Percentiles rank a stretch among this genome's conserved stretches.
Conservation (phyloP, 441 rosid species). For the Oxalis stricta region DNA sequence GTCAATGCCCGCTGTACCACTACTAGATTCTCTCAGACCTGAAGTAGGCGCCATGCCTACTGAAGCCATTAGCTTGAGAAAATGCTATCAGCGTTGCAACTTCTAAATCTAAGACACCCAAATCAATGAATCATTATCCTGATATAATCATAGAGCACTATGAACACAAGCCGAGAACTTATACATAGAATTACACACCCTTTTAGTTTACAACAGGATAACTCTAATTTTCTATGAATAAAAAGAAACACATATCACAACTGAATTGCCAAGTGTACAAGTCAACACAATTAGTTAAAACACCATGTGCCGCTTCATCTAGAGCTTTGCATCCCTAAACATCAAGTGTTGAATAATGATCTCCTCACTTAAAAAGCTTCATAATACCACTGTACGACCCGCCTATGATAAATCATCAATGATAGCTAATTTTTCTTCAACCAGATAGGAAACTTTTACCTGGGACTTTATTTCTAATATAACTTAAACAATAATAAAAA, state of each 20-base stretch:
- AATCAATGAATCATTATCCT: constrained; percentile 29
- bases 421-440: too few species aligned
- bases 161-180: not conserved
- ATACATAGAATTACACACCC: not conserved
- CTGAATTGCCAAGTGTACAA: not conserved
- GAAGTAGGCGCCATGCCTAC: constrained; percentile 53
- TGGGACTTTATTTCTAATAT: too few species aligned
- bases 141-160: not conserved
- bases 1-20: constrained; percentile 43
- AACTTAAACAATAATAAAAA: too few species aligned
- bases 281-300: not conserved
- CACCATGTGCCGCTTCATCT: not conserved
- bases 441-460: too few species aligned
- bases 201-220: not conserved
- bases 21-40: constrained; percentile 53
- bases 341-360: not conserved
- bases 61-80: constrained; percentile 51
- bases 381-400: too few species aligned
- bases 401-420: too few species aligned
- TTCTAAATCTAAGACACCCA: constrained; percentile 16
- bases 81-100: too few species aligned
- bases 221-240: not conserved
- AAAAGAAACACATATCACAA: not conserved
- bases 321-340: not conserved
- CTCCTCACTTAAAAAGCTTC: not conserved